Evolutionary conservation across 2,329 filamentous ascomycete species (phyloP), one percentile per base, ranked within the genome.

Genomic region (Ascomycota sp.): DNA sequence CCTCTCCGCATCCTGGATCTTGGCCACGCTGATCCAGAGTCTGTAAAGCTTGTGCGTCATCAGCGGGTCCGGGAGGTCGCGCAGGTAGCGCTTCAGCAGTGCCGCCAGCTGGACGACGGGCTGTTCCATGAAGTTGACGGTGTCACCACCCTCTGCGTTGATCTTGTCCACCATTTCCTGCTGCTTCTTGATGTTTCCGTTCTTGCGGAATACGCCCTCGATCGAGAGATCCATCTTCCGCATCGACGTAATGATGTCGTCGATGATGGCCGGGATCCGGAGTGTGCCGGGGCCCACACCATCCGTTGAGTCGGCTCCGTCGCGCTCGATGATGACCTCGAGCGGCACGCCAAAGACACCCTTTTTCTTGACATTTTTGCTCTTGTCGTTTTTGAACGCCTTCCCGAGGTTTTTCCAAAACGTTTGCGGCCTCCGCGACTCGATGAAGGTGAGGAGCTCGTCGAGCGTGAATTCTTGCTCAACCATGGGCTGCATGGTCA

Each of bases 331-430:
- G 29, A 98, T 75, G 23, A 78, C 59, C 38, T 98, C 89, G 15
- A 98, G 59, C 3, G 78, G 74, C 20, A 95, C 79, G 24, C 86
- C 82, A 47, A 98, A 98, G 17, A 92, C 75, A 25, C 82, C 86
- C 59, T 91, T 93, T 59, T 91, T 92, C 57, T 91, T 92, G 40
- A 69, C 66, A 21, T 55, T 66, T 50, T 85, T 82, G 41, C 61
- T 67, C 40, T 72, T 77, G 42, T 89, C 79, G 40, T 81, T 82
- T 51, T 86, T 89, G 52, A 95, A 93, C 2, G 85, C 86, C 48
- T 94, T 93, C 37, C 85, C 86, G 38, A 98, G 85, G 43, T 94
- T 94, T 51, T 86, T 89, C 89, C 89, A 98, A 54, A 98, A 93
- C 0, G 81, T 95, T 17, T 81, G 73, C 36, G 66, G 63, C 40